Evolutionary conservation across 495 filamentous ascomycete species (phyloP).

Genomic region (Acidiella bohemica): DNA sequence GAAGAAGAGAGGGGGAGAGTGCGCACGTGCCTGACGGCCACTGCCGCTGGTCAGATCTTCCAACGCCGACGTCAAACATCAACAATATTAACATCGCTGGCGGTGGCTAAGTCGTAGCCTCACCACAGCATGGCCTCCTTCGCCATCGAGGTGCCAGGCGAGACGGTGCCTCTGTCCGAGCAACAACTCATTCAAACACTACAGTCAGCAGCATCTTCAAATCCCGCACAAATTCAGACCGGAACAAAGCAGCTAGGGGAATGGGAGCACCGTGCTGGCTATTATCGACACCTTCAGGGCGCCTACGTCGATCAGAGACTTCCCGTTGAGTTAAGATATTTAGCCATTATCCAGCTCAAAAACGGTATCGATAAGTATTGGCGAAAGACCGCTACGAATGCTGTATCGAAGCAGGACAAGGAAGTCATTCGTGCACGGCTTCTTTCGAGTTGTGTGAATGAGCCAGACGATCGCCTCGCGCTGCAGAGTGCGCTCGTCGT

Average conservation of each 20-base stretch:
- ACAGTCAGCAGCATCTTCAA: constrained; percentile 55
- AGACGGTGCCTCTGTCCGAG: constrained; percentile 47
- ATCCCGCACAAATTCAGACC: constrained; percentile 61
- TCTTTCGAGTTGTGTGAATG: constrained; percentile 56
- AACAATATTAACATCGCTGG: too few relatives aligned
- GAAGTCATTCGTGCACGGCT: constrained; percentile 56
- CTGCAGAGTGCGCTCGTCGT: constrained; percentile 76
- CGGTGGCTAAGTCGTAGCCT: too few relatives aligned
- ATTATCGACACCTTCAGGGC: constrained; percentile 62
- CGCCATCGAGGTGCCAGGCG: constrained; percentile 42
- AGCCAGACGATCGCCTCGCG: constrained; percentile 58
- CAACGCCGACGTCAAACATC: too few relatives aligned
- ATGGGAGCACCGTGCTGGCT: constrained; percentile 69
- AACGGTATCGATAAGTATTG: constrained; percentile 93
- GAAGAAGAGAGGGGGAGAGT: too few relatives aligned
- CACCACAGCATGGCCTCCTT: constrained; percentile 12
- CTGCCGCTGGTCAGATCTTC: too few relatives aligned
- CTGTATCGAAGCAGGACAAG: constrained; percentile 64
- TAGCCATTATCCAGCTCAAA: constrained; percentile 88
- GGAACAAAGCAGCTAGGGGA: constrained; percentile 69
- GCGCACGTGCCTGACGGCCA: too few relatives aligned
- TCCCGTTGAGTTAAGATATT: constrained; percentile 62
- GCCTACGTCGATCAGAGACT: constrained; percentile 65
- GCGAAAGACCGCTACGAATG: constrained; percentile 57
- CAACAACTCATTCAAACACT: constrained; percentile 61